Base-by-base conservation (phyloP, 2,329 filamentous ascomycete genomes). In the Podosphaera leucotricha region DNA sequence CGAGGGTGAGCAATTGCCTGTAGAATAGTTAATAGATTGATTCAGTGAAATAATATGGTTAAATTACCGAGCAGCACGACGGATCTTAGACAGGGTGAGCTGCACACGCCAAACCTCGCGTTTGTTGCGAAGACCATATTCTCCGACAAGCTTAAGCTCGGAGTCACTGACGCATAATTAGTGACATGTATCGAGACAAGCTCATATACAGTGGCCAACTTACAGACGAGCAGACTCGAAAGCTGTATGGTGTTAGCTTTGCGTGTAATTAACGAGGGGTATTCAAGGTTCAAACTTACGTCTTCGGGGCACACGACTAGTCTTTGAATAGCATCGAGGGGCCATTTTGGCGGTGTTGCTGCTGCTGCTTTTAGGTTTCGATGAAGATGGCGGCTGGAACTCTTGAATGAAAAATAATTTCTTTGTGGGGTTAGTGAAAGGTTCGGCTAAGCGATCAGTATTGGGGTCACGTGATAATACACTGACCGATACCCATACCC, bases 141-240 rank as follows among this genome's bases (percentile, higher is more conserved):
- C 90, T 71, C 90, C 90, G 62, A 98, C 87, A 69, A 90, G 80
- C 82, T 98, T 98, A 70, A 98, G 72, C 75, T 98, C 90, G 64
- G 86, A 84, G 75, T 98, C 90, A 74, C 90, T 95, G 72, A 63
- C 55, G 60, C 57, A 63, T 61, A 61, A 72, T 81, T 75, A 80
- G 80, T 81, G 87, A 93, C 86, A 66, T 95, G 72, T 86, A 77
- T 75, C 82, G 82, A 92, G 84, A 63, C 85, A 86, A 82, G 86
- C 87, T 93, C 80, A 65, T 75, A 74, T 77, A 92, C 80, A 95
- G 80, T 95, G 90, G 87, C 80, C 85, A 77, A 93, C 87, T 82
- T 80, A 95, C 90, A 98, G 77, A 81, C 90, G 90, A 72, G 90
- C 90, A 70, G 86, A 87, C 82, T 95, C 90, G 77, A 93, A 95